Percentiles rank a stretch among this genome's conserved stretches.
phyloP scores from a whole-genome alignment of 164 flowering plant species.

The Platanus orientalis region DNA sequence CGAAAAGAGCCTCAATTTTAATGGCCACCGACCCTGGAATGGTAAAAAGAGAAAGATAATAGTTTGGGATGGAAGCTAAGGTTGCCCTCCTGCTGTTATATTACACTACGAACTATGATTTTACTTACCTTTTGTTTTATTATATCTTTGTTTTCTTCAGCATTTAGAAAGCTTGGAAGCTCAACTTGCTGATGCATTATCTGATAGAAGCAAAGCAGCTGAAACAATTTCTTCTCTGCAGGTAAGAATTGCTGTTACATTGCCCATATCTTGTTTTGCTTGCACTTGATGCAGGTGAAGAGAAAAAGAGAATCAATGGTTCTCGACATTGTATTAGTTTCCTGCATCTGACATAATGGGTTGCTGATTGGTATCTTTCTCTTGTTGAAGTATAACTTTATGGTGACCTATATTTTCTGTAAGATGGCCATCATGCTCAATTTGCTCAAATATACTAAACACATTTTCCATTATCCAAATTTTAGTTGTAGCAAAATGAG shows the following conservation, averaged over 20 bases:
- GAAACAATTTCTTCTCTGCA: conserved; percentile 80
- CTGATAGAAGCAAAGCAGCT: conserved; percentile 78
- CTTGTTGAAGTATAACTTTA: not conserved
- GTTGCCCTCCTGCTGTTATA: no score
- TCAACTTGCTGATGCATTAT: conserved; percentile 74
- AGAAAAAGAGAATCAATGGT: not conserved
- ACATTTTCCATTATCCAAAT: no score
- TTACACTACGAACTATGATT: not conserved
- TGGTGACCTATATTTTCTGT: not conserved
- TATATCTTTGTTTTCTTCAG: conserved; percentile 32
- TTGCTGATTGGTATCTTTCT: not conserved
- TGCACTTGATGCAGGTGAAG: not conserved
- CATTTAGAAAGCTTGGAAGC: conserved; percentile 72
- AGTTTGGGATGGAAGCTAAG: no score
- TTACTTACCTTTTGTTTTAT: conserved; percentile 1
- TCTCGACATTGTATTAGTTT: not conserved
- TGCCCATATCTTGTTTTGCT: not conserved
- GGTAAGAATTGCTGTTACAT: conserved; percentile 35
- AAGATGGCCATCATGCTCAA: not conserved
- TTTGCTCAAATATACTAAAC: no score
- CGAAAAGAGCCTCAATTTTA: no score
- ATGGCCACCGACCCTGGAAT: no score
- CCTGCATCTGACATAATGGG: not conserved
- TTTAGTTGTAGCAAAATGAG: no score
- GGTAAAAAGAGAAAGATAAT: no score